Evolutionary conservation across 768 basidiomycete species (phyloP).

Genomic region (Tubosaeta brunneosetosa): DNA sequence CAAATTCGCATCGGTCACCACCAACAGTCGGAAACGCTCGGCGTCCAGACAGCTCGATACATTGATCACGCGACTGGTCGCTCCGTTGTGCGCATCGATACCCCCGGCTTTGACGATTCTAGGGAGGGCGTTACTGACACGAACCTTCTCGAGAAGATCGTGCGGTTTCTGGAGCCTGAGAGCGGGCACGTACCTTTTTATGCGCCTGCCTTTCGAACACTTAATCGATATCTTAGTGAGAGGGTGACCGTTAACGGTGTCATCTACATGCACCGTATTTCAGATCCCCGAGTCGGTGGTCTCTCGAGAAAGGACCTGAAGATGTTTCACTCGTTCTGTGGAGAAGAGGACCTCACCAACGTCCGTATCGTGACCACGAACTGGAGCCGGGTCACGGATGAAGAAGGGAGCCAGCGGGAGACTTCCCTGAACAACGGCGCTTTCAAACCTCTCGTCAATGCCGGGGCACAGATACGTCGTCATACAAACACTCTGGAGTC

Average conservation of each 20-base stretch:
- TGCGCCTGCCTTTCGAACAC: background rate
- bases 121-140: slow-evolving; percentile 13
- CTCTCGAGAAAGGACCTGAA: too few species aligned
- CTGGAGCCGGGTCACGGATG: slow-evolving; percentile 35
- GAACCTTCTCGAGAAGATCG: slow-evolving; percentile 20
- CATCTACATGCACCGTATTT: slow-evolving; percentile 22
- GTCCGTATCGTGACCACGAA: slow-evolving; percentile 46
- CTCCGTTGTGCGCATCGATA: slow-evolving; percentile 9
- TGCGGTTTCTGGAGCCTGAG: background rate
- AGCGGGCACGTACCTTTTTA: background rate
- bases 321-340: slow-evolving; percentile 25
- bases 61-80: background rate
- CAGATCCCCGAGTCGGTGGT: too few species aligned
- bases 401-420: slow-evolving; percentile 25
- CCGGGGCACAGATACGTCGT: slow-evolving; percentile 5
- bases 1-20: slow-evolving; percentile 8
- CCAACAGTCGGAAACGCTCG: slow-evolving; percentile 7
- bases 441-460: slow-evolving; percentile 38
- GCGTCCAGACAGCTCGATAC: background rate
- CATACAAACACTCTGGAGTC: too few species aligned
- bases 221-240: background rate
- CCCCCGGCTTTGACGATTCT: slow-evolving; percentile 2
- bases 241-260: slow-evolving; percentile 34
- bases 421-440: slow-evolving; percentile 32
- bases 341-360: slow-evolving; percentile 36